phyloP scores from a whole-genome alignment of 345 rosid genomes.

The Syzygium aqueum region DNA sequence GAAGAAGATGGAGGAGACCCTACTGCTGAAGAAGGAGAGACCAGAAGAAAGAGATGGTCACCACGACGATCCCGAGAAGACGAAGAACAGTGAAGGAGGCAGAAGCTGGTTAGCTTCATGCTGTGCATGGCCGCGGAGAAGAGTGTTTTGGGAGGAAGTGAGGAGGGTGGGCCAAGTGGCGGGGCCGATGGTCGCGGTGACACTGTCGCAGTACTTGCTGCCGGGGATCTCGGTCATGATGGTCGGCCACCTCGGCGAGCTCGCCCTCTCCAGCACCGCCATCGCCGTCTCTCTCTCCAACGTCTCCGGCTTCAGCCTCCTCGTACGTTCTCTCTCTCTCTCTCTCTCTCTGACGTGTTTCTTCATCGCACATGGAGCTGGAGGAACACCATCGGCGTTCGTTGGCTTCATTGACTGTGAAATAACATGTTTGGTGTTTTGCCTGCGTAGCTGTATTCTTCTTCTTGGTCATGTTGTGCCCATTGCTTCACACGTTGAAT shows the following conservation, averaged over 20 bases:
- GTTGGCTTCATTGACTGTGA: neutral
- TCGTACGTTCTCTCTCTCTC: constrained; percentile 29
- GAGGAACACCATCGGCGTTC: neutral
- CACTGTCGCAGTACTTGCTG: constrained; percentile 36
- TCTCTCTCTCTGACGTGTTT: neutral
- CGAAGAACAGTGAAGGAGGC: neutral
- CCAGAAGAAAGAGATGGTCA: neutral
- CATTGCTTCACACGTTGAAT: neutral
- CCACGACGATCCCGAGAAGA: neutral
- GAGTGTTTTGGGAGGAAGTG: constrained; percentile 19
- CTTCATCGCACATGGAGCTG: neutral
- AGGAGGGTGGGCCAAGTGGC: constrained; percentile 43
- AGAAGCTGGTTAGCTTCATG: neutral
- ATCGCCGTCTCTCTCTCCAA: constrained; percentile 53
- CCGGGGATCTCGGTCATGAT: constrained; percentile 59
- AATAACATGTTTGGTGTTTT: neutral
- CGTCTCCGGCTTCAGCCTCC: constrained; percentile 70
- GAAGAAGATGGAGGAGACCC: neutral
- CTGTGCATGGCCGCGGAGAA: neutral
- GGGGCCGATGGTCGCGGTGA: constrained; percentile 64
- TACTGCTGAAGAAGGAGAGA: neutral
- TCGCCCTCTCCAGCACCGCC: constrained; percentile 66
- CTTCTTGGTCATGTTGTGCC: neutral
- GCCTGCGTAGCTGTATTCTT: neutral
- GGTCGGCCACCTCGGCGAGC: constrained; percentile 83